Base-by-base conservation (phyloP, 768 basidiomycete species). In the Tephrocybe sp. region DNA sequence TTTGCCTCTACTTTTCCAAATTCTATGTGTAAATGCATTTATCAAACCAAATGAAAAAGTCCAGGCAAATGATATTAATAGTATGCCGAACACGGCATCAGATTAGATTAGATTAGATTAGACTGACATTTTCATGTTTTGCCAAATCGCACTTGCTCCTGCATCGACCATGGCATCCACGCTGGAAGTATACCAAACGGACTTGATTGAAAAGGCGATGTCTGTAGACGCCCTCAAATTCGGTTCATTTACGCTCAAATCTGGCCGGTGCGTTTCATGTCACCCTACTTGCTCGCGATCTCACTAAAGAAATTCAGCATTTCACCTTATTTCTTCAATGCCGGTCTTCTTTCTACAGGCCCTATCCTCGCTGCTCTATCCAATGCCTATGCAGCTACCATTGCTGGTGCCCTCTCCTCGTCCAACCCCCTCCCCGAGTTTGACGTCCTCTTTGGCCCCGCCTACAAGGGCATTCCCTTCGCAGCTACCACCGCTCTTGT, bases 321-420 rank as follows among this genome's bases (percentile, higher is more conserved):
- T 46, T 99, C 96, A 7, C 97, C 96, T 1, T 98, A 98, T 71
- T 99, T 98, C 68, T 94, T 98, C 78, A 98, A 98, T 61, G 93
- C 94, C 2, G 92, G 92, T 9, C 78, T 92, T 18, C 77, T 99
- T 56, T 89, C 84, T 64, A 84, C 86, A 2, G 93, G 94, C 0
- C 81, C 86, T 1, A 83, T 96, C 31, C 82, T 98, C 40, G 69
- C 85, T 28, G 76, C 84, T 2, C 73, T 96, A 38, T 84, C 92
- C 8, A 73, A 78, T 3, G 91, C 94, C 4, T 98, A 95, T 58
- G 92, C 96, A 2, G 69, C 84, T 1, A 87, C 89, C 11, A 89
- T 98, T 61, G 72, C 79, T 11, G 67, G 72, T 18, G 78, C 88
- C 0, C 69, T 75, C 27, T 55, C 67, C 2, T 27, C 58, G 9